Conservation (phyloP, 306 rosid species). For the Malus sieversii region DNA sequence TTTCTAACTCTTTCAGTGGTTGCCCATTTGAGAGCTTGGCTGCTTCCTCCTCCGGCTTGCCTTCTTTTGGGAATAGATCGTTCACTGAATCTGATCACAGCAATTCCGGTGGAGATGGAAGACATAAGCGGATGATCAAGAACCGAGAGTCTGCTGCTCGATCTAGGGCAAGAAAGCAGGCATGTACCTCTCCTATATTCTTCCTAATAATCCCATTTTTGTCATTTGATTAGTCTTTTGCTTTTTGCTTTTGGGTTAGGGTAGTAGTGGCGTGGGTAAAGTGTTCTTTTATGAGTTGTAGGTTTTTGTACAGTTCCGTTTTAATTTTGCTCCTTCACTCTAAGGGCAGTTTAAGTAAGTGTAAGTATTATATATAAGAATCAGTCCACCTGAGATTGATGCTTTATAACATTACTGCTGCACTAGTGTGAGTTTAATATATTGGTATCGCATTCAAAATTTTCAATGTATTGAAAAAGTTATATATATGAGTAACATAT, state of each 20-base stretch:
- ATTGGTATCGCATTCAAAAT: no score
- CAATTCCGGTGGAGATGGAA: slow-evolving; percentile 16
- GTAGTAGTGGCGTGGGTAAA: neutral
- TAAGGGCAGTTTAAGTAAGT: no score
- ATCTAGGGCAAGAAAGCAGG: slow-evolving; percentile 93
- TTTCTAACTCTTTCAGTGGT: neutral
- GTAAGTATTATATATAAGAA: no score
- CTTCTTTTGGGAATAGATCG: slow-evolving; percentile 31
- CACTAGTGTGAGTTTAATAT: no score
- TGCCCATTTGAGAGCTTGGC: slow-evolving; percentile 18
- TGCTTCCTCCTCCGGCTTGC: slow-evolving; percentile 15
- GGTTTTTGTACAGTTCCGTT: no score
- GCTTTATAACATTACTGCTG: no score
- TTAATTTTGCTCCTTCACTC: no score
- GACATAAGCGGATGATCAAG: slow-evolving; percentile 81
- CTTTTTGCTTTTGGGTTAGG: neutral
- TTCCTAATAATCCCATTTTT: neutral
- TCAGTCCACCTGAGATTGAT: no score
- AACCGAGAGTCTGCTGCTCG: slow-evolving; percentile 94
- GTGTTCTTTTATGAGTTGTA: no score
- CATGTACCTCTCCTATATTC: neutral
- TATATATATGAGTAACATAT: no score
- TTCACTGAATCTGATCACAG: slow-evolving; percentile 17
- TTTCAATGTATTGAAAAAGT: no score
- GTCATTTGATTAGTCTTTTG: neutral